Evolutionary conservation across 2,329 filamentous ascomycete species (phyloP).

Genomic region (Phyllosticta capitalensis): DNA sequence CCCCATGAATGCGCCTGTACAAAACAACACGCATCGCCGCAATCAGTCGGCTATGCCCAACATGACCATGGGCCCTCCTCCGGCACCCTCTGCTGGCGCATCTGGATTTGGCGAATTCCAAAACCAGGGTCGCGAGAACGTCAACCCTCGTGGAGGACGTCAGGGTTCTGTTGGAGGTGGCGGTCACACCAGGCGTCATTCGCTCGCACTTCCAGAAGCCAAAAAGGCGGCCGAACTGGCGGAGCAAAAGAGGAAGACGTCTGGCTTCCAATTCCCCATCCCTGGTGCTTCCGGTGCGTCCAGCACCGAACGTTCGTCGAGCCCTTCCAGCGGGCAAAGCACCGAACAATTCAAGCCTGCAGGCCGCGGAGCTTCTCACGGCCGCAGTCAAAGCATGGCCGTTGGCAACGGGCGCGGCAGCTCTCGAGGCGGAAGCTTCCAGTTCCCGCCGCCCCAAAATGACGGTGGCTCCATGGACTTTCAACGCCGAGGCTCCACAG

Average conservation of each 20-base stretch:
- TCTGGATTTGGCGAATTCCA: constrained; percentile 70
- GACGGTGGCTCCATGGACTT: constrained; percentile 53
- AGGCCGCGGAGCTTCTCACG: constrained; percentile 47
- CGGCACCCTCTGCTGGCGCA: constrained; percentile 80
- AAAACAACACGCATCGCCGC: constrained; percentile 81
- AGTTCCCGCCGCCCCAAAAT: constrained; percentile 51
- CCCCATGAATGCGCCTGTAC: constrained; percentile 64
- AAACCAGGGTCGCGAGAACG: constrained; percentile 58
- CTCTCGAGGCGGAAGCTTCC: constrained; percentile 59
- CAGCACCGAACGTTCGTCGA: constrained; percentile 43
- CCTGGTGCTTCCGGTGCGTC: constrained; percentile 52
- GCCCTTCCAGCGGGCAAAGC: constrained; percentile 37
- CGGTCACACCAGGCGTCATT: constrained; percentile 90
- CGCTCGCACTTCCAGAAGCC: constrained; percentile 84
- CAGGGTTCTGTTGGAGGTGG: constrained; percentile 55
- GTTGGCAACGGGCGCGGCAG: constrained; percentile 58
- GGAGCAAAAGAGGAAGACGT: constrained; percentile 91
- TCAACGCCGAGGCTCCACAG: constrained; percentile 60
- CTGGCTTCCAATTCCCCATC: constrained; percentile 87
- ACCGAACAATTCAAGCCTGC: constrained; percentile 22
- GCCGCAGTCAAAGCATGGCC: constrained; percentile 85
- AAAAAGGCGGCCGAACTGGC: constrained; percentile 96
- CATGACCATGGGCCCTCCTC: constrained; percentile 82
- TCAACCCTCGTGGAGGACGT: constrained; percentile 56
- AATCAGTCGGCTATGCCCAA: constrained; percentile 96